Conservation (phyloP, 176 grass and related monocot genomes). For the Dendrocalamus sinicus region DNA sequence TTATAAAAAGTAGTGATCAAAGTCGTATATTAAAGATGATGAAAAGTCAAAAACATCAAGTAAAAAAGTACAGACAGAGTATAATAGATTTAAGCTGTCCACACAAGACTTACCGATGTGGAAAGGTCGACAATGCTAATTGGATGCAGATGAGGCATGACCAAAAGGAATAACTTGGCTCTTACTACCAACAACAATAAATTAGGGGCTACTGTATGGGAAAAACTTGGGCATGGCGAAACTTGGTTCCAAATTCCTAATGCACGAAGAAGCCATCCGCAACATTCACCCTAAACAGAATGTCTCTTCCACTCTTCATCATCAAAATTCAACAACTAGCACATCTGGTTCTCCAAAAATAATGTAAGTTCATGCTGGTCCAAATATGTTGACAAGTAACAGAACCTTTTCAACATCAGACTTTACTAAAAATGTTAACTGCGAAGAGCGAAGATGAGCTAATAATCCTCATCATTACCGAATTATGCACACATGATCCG, state of each 20-base stretch:
- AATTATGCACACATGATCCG: slow-evolving; percentile 8
- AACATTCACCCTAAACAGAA: not conserved
- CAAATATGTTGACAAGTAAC: not conserved
- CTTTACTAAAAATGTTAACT: not conserved
- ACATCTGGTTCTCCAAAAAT: not conserved
- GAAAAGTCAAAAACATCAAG: no score
- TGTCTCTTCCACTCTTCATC: not conserved
- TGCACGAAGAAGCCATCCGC: not conserved
- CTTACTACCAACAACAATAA: not conserved
- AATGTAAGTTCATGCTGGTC: not conserved
- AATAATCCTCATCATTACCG: not conserved
- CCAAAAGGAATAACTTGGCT: not conserved
- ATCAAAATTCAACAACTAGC: not conserved
- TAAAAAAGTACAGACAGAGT: no score
- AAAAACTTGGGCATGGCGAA: not conserved
- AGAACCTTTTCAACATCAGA: slow-evolving; percentile 1
- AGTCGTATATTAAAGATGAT: no score
- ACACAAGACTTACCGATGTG: not conserved
- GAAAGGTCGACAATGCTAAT: not conserved
- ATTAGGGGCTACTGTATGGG: not conserved
- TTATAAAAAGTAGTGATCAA: no score
- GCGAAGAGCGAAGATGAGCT: not conserved
- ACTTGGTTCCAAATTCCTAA: not conserved
- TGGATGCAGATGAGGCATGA: not conserved
- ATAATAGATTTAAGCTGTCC: not conserved